phyloP scores from a whole-genome alignment of 2,329 filamentous ascomycete genomes.

The Aspergillus ochraceoroseus region DNA sequence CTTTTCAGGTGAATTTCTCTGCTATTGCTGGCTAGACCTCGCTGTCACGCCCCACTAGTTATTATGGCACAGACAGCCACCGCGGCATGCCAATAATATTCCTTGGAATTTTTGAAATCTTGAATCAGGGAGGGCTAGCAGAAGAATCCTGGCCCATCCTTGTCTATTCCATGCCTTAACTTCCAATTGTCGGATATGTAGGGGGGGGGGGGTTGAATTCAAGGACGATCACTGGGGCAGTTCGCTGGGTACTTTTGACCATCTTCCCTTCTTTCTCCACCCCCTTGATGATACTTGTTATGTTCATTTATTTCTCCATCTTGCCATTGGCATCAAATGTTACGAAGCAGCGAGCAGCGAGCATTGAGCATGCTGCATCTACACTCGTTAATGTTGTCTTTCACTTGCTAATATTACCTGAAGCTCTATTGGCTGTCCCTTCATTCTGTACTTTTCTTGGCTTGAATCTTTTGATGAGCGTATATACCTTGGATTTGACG shows the following conservation, averaged over 20 bases:
- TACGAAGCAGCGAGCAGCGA: neutral
- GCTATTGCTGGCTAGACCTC: conserved; percentile 9
- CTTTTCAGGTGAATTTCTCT: conserved; percentile 8
- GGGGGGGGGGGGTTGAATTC: too few species aligned
- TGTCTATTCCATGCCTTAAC: too few species aligned
- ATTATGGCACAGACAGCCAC: neutral
- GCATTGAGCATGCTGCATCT: conserved; percentile 10
- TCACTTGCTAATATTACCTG: conserved; percentile 4
- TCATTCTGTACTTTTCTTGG: conserved; percentile 7
- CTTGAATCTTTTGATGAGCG: conserved; percentile 1
- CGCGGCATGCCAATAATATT: conserved; percentile 2
- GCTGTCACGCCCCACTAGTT: conserved; percentile 7
- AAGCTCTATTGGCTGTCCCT: conserved; percentile 14
- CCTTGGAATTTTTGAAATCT: conserved; percentile 1
- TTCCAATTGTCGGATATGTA: too few species aligned
- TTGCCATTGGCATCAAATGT: neutral
- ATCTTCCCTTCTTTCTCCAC: neutral
- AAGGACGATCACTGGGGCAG: too few species aligned
- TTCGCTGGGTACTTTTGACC: neutral
- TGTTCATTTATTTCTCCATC: conserved; percentile 1
- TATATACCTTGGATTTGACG: conserved; percentile 1
- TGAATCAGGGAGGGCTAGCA: too few species aligned
- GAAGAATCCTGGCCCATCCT: too few species aligned
- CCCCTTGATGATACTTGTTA: neutral
- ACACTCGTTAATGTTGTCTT: conserved; percentile 14